These are phyloP conservation scores for Arthromyces matolae DNA, from an alignment of 768 basidiomycete genomes.

Conservation along the genomic window DNA sequence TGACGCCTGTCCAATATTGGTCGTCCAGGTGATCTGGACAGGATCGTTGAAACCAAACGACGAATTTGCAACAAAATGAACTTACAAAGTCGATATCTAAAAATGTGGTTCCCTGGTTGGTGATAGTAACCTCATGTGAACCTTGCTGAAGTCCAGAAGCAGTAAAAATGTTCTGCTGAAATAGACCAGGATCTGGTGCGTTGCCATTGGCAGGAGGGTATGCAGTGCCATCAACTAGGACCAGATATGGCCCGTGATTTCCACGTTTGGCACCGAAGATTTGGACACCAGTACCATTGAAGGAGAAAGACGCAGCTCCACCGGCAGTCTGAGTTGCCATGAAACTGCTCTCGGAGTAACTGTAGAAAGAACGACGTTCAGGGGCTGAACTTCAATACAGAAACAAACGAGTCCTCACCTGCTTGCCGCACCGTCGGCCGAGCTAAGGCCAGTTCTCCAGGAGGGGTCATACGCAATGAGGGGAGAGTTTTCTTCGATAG, in stretches of 20 bases:
- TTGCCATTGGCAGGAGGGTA: slow-evolving; percentile 28
- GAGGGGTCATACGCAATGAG: slow-evolving; percentile 13
- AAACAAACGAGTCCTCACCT: not conserved
- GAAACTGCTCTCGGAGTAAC: slow-evolving; percentile 38
- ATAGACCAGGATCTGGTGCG: slow-evolving; percentile 23
- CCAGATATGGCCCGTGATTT: slow-evolving; percentile 43
- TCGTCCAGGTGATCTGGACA: slow-evolving; percentile 31
- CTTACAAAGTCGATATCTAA: slow-evolving; percentile 50
- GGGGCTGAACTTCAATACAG: too few species aligned
- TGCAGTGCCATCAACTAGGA: slow-evolving; percentile 35
- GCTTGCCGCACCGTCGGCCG: slow-evolving; percentile 1
- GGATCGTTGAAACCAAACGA: not conserved
- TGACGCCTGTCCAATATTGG: slow-evolving; percentile 23
- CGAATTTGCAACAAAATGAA: slow-evolving; percentile 9
- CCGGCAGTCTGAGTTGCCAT: slow-evolving; percentile 30
- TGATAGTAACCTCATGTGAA: slow-evolving; percentile 35
- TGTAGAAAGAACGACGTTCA: slow-evolving; percentile 10
- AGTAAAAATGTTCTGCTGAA: slow-evolving; percentile 41
- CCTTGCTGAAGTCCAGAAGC: slow-evolving; percentile 28
- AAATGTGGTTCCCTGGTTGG: slow-evolving; percentile 23
- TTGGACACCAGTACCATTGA: slow-evolving; percentile 47
- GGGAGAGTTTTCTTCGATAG: slow-evolving; percentile 17
- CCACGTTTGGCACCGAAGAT: slow-evolving; percentile 47
- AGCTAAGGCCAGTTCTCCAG: slow-evolving; percentile 11
- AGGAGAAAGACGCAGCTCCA: slow-evolving; percentile 36